Evolutionary conservation across 805 yeast species (phyloP).

Genomic region (Myxozyma nipponensis): DNA sequence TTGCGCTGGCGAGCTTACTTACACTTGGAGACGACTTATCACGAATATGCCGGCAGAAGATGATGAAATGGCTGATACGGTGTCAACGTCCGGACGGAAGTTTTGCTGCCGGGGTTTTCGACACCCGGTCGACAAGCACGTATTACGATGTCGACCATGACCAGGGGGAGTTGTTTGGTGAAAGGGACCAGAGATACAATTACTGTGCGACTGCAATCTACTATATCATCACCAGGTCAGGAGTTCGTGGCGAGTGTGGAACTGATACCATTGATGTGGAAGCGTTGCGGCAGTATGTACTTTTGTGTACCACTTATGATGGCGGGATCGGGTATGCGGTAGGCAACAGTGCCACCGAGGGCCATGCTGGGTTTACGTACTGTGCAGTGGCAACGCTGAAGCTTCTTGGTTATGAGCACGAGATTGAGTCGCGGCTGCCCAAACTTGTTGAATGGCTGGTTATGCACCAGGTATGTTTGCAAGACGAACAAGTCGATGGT

Average conservation of each 20-base stretch:
- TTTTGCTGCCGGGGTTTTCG: constrained; percentile 46
- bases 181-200: constrained; percentile 66
- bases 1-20: constrained; percentile 59
- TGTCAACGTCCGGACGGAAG: constrained; percentile 64
- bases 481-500: no score
- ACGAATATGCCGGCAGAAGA: constrained; percentile 40
- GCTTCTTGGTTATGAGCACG: constrained; percentile 36
- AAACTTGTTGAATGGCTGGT: constrained; percentile 20
- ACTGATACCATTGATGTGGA: constrained; percentile 37
- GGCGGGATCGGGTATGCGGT: constrained; percentile 67
- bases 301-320: constrained; percentile 41
- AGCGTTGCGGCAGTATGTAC: constrained; percentile 42
- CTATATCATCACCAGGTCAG: constrained; percentile 42
- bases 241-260: constrained; percentile 10
- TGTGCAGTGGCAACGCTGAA: constrained; percentile 69
- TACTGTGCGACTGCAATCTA: constrained; percentile 69
- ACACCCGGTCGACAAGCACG: constrained; percentile 29
- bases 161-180: constrained; percentile 45
- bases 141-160: background rate
- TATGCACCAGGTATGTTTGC: constrained; percentile 8
- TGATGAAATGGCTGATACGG: constrained; percentile 51
- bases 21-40: constrained; percentile 39
- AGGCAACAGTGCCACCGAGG: constrained; percentile 46
- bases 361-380: constrained; percentile 84
- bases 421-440: background rate